Conservation (phyloP, 495 filamentous ascomycete genomes). For the Penicillium atrosanguineum region DNA sequence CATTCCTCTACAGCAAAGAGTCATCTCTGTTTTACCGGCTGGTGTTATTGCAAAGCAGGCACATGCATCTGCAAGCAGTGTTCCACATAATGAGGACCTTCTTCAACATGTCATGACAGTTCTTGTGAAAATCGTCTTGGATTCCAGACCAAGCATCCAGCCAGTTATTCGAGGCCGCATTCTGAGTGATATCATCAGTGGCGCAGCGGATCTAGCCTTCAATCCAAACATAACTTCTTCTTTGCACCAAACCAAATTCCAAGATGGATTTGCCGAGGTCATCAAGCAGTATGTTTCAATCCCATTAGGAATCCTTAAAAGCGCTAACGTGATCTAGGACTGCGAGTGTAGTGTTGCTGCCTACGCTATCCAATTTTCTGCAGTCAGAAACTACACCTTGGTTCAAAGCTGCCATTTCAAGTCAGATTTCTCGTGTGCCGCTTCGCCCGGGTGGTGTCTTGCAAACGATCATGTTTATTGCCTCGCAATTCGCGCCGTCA, state of each 20-base stretch:
- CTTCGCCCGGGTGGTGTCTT: constrained; percentile 64
- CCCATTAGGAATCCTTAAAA: background rate
- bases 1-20: constrained; percentile 52
- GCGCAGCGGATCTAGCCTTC: constrained; percentile 38
- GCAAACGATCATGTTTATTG: constrained; percentile 68
- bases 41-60: constrained; percentile 45
- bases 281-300: constrained; percentile 41
- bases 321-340: constrained; percentile 33
- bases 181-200: constrained; percentile 45
- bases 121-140: constrained; percentile 31
- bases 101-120: constrained; percentile 28
- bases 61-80: constrained; percentile 9
- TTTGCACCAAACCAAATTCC: constrained; percentile 23
- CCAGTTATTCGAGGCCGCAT: constrained; percentile 42
- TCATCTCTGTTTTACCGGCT: constrained; percentile 48
- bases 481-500: constrained; percentile 53
- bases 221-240: constrained; percentile 29
- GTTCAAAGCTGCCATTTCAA: constrained; percentile 50
- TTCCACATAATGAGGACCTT: constrained; percentile 30
- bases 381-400: constrained; percentile 44
- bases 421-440: constrained; percentile 58
- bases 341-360: constrained; percentile 41
- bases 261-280: constrained; percentile 30
- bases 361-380: constrained; percentile 46
- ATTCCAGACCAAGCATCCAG: constrained; percentile 38